Conservation (phyloP, 2,329 filamentous ascomycete species). For the Didymosphaeria variabile region DNA sequence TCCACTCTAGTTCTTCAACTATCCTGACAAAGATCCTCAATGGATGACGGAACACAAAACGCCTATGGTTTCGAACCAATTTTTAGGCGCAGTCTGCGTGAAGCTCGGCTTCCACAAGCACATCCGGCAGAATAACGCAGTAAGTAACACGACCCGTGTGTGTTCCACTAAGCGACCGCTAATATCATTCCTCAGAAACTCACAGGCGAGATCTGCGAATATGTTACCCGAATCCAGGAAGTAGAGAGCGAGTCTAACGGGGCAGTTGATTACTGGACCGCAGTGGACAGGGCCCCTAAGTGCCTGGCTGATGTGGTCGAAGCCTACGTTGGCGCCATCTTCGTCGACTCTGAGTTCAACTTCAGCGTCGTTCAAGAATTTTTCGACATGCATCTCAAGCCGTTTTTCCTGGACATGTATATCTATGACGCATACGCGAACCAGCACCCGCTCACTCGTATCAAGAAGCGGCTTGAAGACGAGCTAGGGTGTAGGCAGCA, state of each 20-base stretch:
- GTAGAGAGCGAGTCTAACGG: slow-evolving; percentile 60
- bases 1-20: slow-evolving; percentile 66
- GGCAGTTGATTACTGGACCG: slow-evolving; percentile 74
- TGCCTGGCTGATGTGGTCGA: slow-evolving; percentile 87
- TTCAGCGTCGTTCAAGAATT: slow-evolving; percentile 78
- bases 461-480: slow-evolving; percentile 70
- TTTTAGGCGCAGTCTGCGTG: slow-evolving; percentile 83
- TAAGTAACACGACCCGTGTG: background rate
- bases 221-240: slow-evolving; percentile 66
- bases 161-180: background rate
- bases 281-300: slow-evolving; percentile 70
- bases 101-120: slow-evolving; percentile 79
- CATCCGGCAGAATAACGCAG: slow-evolving; percentile 63
- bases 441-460: slow-evolving; percentile 79
- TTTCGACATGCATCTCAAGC: slow-evolving; percentile 76
- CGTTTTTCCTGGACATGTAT: slow-evolving; percentile 85
- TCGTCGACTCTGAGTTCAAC: slow-evolving; percentile 86
- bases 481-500: slow-evolving; percentile 72
- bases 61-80: slow-evolving; percentile 98
- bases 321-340: slow-evolving; percentile 87
- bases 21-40: slow-evolving; percentile 84
- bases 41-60: slow-evolving; percentile 99
- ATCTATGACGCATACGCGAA: slow-evolving; percentile 89
- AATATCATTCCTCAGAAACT: slow-evolving; percentile 48
- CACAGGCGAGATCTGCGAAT: slow-evolving; percentile 59